Percentiles rank a stretch among this genome's conserved stretches.
These are phyloP conservation scores for Lathyrus sativus DNA, from an alignment of 306 rosid species.

Conservation along the genomic window DNA sequence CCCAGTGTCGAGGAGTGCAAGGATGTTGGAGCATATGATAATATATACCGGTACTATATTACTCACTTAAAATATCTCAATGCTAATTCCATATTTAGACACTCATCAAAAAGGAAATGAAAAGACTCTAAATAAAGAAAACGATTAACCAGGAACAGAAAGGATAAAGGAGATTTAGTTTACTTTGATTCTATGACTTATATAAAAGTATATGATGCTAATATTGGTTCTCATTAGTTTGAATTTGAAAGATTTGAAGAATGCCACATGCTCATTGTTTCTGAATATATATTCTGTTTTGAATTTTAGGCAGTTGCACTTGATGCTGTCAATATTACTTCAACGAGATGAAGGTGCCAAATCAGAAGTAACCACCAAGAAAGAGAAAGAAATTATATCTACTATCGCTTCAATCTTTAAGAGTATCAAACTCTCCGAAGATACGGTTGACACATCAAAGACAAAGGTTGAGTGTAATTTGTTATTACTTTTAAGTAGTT, in stretches of 20 bases:
- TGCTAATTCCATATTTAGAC: slow-evolving; percentile 27
- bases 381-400: slow-evolving; percentile 63
- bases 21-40: slow-evolving; percentile 78
- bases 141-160: slow-evolving; percentile 8
- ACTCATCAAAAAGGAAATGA: slow-evolving; percentile 1
- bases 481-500: slow-evolving; percentile 14
- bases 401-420: slow-evolving; percentile 64
- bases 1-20: slow-evolving; percentile 86
- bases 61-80: slow-evolving; percentile 10
- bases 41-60: slow-evolving; percentile 65
- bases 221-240: slow-evolving; percentile 16
- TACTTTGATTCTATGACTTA: slow-evolving; percentile 20
- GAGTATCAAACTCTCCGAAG: slow-evolving; percentile 80
- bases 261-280: slow-evolving; percentile 15
- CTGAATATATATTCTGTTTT: slow-evolving; percentile 29
- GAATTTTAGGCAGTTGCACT: slow-evolving; percentile 76
- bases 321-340: slow-evolving; percentile 72
- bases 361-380: slow-evolving; percentile 61
- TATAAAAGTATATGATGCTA: slow-evolving; percentile 9
- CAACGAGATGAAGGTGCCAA: slow-evolving; percentile 81
- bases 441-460: slow-evolving; percentile 66
- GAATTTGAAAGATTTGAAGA: slow-evolving; percentile 23
- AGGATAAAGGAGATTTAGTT: slow-evolving; percentile 18
- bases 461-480: slow-evolving; percentile 66
- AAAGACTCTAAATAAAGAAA: slow-evolving; percentile 14